These are phyloP conservation scores for Sphaerulina musiva DNA, from an alignment of 2,329 filamentous ascomycete species.

Conservation along the genomic window DNA sequence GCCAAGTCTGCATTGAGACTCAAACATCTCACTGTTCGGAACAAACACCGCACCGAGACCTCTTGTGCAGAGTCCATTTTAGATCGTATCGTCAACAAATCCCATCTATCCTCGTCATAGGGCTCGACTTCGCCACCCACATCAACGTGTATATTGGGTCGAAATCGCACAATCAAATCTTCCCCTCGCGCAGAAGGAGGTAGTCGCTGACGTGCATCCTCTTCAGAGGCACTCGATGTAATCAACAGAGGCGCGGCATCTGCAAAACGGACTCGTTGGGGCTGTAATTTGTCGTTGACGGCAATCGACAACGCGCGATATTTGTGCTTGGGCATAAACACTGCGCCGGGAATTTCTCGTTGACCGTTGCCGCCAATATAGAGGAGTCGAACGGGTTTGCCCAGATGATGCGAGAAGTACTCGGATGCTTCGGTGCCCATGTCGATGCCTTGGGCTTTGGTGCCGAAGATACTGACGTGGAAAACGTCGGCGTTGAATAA, in stretches of 20 bases:
- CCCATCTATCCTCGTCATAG: slow-evolving; percentile 32
- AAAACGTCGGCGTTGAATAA: slow-evolving; percentile 27
- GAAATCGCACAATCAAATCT: slow-evolving; percentile 32
- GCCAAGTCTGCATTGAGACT: slow-evolving; percentile 31
- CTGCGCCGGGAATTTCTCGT: slow-evolving; percentile 31
- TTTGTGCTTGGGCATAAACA: slow-evolving; percentile 30
- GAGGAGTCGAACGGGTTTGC: slow-evolving; percentile 23
- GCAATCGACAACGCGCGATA: slow-evolving; percentile 29
- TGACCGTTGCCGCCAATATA: slow-evolving; percentile 34
- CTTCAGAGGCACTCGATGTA: slow-evolving; percentile 32
- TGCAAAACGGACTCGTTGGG: slow-evolving; percentile 32
- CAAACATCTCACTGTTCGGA: slow-evolving; percentile 28
- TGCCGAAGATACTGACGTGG: slow-evolving; percentile 33
- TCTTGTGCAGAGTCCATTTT: slow-evolving; percentile 28
- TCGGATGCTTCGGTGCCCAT: slow-evolving; percentile 30
- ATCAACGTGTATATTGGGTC: slow-evolving; percentile 33
- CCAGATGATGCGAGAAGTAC: slow-evolving; percentile 30
- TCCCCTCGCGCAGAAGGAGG: slow-evolving; percentile 28
- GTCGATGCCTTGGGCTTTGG: slow-evolving; percentile 31
- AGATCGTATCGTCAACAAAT: slow-evolving; percentile 30
- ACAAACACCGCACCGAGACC: slow-evolving; percentile 31
- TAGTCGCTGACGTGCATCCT: slow-evolving; percentile 29
- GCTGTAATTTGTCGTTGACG: slow-evolving; percentile 32
- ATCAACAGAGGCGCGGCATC: slow-evolving; percentile 32
- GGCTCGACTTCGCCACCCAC: slow-evolving; percentile 27